These are phyloP conservation scores for Eutreptiella sp. DNA, from an alignment of 208 protist species.

Conservation along the genomic window DNA sequence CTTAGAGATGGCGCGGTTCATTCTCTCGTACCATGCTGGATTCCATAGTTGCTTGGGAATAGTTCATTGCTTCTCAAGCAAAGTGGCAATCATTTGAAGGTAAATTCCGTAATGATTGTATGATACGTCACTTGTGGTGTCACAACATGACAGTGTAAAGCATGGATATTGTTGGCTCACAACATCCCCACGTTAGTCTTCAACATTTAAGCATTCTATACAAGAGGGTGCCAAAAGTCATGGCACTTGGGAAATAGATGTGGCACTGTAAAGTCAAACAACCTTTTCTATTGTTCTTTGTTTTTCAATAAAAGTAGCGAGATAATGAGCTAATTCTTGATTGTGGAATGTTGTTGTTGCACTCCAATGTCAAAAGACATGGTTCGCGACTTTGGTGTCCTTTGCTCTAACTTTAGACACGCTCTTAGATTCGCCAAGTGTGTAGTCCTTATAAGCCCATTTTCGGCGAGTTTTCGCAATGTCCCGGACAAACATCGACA, in stretches of 20 bases:
- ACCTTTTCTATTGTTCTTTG: conserved; percentile 14
- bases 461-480: no score
- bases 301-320: conserved; percentile 1
- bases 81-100: no score
- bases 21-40: no score
- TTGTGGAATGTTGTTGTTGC: conserved; percentile 3
- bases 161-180: neutral
- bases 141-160: neutral
- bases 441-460: no score
- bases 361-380: neutral
- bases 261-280: conserved; percentile 37
- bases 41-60: no score
- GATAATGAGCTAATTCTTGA: neutral
- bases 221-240: neutral
- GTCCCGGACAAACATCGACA: no score
- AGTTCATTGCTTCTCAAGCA: no score
- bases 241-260: conserved; percentile 38
- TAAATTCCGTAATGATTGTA: neutral
- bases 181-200: neutral
- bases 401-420: no score
- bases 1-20: no score
- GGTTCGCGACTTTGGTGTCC: no score
- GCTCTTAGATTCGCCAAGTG: no score
- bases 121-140: neutral
- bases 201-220: conserved; percentile 1